Conservation (phyloP, 2,329 filamentous ascomycete species). For the Sordariomycetes sp. region DNA sequence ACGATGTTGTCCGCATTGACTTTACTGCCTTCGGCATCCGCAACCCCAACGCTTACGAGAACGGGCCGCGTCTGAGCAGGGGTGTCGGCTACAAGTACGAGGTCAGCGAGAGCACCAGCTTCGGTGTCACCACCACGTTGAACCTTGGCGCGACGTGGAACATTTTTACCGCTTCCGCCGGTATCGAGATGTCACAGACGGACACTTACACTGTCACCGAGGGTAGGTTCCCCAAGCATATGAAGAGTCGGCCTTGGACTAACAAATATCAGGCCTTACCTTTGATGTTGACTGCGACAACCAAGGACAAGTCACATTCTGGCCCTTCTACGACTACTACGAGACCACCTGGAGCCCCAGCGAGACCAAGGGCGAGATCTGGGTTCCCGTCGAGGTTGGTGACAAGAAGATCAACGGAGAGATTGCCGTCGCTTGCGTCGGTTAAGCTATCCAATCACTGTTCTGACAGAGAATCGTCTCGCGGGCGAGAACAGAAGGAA, state of each 20-base stretch:
- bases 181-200: neutral
- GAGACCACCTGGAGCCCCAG: neutral
- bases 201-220: constrained; percentile 1
- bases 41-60: too few species aligned
- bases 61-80: too few species aligned
- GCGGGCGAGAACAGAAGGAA: too few species aligned
- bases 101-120: too few species aligned
- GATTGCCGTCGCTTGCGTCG: constrained; percentile 1
- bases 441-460: too few species aligned
- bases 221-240: neutral
- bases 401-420: neutral
- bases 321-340: constrained; percentile 1
- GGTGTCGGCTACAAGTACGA: too few species aligned
- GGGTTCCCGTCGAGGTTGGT: constrained; percentile 1
- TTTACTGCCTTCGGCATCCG: too few species aligned
- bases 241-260: neutral
- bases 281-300: constrained; percentile 1
- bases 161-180: neutral
- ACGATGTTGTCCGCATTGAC: too few species aligned
- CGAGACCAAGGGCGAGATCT: neutral
- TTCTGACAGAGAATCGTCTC: too few species aligned
- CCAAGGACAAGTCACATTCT: constrained; percentile 1
- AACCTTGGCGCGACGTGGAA: neutral
- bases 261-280: neutral
- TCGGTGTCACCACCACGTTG: too few species aligned